phyloP scores from a whole-genome alignment of 129 eudicot species.

The Daucus carota region DNA sequence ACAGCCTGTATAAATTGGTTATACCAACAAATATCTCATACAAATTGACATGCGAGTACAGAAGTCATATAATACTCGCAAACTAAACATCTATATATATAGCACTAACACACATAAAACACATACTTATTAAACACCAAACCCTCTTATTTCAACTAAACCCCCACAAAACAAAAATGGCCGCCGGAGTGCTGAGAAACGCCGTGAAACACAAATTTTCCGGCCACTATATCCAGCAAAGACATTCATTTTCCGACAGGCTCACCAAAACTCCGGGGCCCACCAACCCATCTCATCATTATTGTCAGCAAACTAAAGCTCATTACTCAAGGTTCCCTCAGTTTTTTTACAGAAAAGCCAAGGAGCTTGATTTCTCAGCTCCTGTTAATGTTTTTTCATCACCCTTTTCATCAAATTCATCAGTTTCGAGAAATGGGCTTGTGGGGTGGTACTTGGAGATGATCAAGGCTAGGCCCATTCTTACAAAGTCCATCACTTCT shows the following conservation, averaged over 20 bases:
- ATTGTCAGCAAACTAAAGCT: constrained; percentile 14
- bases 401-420: constrained; percentile 21
- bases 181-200: constrained; percentile 18
- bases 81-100: too few species aligned
- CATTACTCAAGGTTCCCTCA: constrained; percentile 26
- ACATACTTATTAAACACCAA: background rate
- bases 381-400: constrained; percentile 10
- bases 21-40: too few species aligned
- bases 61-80: too few species aligned
- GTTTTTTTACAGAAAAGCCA: constrained; percentile 24
- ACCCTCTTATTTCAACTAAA: background rate
- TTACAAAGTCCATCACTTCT: constrained; percentile 71
- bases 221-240: constrained; percentile 18
- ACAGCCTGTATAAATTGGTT: too few species aligned
- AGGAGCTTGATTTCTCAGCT: constrained; percentile 19
- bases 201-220: constrained; percentile 13
- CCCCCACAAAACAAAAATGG: constrained; percentile 15
- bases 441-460: constrained; percentile 71
- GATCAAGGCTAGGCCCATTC: constrained; percentile 65
- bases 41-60: too few species aligned
- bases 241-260: constrained; percentile 21
- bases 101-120: background rate
- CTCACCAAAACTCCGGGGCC: background rate
- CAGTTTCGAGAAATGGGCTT: constrained; percentile 31
- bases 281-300: background rate